Evolutionary conservation across 768 basidiomycete species (phyloP), one percentile per base, ranked within the genome.

Genomic region (Botryobasidium botryosum): DNA sequence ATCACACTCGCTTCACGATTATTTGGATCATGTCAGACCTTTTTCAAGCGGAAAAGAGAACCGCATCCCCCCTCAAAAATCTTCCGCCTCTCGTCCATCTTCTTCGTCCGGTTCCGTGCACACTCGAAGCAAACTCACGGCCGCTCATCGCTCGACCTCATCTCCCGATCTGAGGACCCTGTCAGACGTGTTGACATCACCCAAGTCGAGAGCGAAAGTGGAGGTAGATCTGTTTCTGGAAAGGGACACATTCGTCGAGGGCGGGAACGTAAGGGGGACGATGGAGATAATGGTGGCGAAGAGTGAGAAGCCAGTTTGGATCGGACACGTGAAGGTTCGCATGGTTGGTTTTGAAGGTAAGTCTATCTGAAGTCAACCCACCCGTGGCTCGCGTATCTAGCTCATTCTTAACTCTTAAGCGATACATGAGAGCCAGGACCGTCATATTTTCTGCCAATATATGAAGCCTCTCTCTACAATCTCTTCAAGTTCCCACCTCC

Each of bases 361-460:
- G 62, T 31, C 6, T 3, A 13, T 31, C 26, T 5, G 4, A 32
- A 5, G 8, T 5, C 24, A 21, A 24, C 10, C 40, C 32, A n/a
- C n/a, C 17, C 49, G 49, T 43, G 52, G 44, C 13, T 51, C 24
- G 51, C 13, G 21, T 29, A 43, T 23, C 21, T 49, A 42, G 47
- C 58, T 23, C 53, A 55, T n/a, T 39, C 52, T n/a, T 33, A n/a
- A 33, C 24, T 21, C 10, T 6, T 1, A 17, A 20, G 57, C 51
- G 35, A 67, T 75, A 35, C 64, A 70, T 0, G 63, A 68, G 37
- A 64, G 70, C 44, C 66, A 69, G 21, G 66, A 70, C n/a, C 67
- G 78, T 13, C 75, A 81, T 57, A 76, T 79, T 10, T 92, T 94
- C 60, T 91, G 82, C 57, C 84, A 87, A 52, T 72, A 71, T 56